Evolutionary conservation across 2,329 filamentous ascomycete species (phyloP), one percentile per base, ranked within the genome.

Genomic region (Colletotrichum tropicicola): DNA sequence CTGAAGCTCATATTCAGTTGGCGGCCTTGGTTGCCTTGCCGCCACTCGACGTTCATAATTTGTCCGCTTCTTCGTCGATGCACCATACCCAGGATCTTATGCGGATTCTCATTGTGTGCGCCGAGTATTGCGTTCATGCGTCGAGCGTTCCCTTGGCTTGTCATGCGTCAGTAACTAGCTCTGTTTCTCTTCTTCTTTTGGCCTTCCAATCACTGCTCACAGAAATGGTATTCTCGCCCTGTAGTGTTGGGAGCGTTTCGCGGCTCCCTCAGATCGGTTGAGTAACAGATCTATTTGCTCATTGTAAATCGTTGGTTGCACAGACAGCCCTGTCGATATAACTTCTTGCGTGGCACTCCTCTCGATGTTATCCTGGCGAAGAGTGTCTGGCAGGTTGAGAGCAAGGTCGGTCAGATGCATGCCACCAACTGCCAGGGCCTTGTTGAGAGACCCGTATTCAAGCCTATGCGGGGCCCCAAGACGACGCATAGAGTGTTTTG

Each of bases 1-100:
- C 62, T 61, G 37, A 65, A 62, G 32, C 59, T 56, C 51, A 47
- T 59, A 17, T 32, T 52, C 35, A 47, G 37, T 35, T 48, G 49
- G 21, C 32, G 39, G 15, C 32, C 37, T n/a, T 44, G 13, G 25
- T 27, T 37, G 17, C 13, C 39, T 15, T 30, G 43, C 39, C 45
- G 52, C 59, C 43, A 63, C n/a, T 67, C 65, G 13, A 65, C 25
- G 12, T 60, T 43, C 60, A 67, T 67, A 28, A 65, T 56, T 30
- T 67, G 60, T 21, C 37, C 49, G 8, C 47, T 6, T 25, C 41
- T 32, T 25, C 60, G 60, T 7, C 44, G 49, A n/a, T 30, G 21
- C 6, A 19, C n/a, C n/a, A 65, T 41, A 6, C 65, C 65, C 27
- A 32, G 48, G 30, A 65, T 48, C 1, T 13, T 48, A 9, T 64